Percentiles rank a stretch among this genome's conserved stretches.
phyloP scores from a whole-genome alignment of 139 green algal genomes.

The Yamagishiella unicocca region DNA sequence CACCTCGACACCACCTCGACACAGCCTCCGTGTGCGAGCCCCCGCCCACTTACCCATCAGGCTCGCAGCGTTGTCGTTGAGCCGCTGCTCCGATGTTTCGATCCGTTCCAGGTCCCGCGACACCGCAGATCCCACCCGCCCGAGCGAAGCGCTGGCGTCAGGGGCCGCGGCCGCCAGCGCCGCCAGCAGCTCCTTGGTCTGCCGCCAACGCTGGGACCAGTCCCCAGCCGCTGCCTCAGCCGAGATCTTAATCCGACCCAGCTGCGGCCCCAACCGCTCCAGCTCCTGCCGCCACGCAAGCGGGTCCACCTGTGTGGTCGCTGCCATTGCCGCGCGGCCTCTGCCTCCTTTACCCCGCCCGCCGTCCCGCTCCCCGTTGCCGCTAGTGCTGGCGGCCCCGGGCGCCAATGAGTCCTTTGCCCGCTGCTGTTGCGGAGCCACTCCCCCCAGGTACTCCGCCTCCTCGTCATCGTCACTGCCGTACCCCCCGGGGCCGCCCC shows the following conservation, averaged over 20 bases:
- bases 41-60: conserved; percentile 39
- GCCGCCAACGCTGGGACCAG: conserved; percentile 52
- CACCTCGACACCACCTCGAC: too few species aligned
- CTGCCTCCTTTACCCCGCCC: neutral
- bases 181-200: conserved; percentile 36
- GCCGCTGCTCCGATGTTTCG: conserved; percentile 27
- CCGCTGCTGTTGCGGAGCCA: neutral
- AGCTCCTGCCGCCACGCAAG: conserved; percentile 57
- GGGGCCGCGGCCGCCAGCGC: conserved; percentile 10
- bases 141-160: neutral
- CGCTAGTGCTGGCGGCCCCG: conserved; percentile 1
- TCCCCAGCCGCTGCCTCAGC: conserved; percentile 39
- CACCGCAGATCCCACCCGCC: neutral
- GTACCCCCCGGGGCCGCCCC: neutral
- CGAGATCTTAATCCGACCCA: conserved; percentile 48
- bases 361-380: neutral
- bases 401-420: neutral
- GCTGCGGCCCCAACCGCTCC: conserved; percentile 59
- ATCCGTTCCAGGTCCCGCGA: conserved; percentile 38
- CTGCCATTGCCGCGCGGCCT: neutral
- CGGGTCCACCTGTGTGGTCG: conserved; percentile 48
- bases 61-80: conserved; percentile 1
- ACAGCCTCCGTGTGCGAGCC: too few species aligned
- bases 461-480: conserved; percentile 8
- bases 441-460: conserved; percentile 1